phyloP scores from a whole-genome alignment of 805 yeast species.

The Candida stauntonica region DNA sequence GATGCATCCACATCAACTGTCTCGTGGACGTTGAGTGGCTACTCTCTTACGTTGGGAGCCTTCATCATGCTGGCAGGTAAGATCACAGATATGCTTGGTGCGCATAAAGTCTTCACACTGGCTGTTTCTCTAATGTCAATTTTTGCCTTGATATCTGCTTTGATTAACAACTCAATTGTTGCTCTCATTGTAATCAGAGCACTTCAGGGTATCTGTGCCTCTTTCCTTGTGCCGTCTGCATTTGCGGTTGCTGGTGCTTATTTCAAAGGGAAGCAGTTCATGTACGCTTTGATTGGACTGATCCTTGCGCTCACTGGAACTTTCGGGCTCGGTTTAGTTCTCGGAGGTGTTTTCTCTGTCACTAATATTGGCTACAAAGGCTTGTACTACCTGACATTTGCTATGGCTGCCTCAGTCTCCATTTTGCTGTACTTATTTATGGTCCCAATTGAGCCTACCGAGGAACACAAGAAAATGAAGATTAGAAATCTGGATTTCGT shows the following conservation, averaged over 20 bases:
- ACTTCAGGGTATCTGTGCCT: slow-evolving; percentile 41
- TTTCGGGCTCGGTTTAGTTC: slow-evolving; percentile 36
- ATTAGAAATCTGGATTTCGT: slow-evolving; percentile 31
- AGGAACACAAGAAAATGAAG: slow-evolving; percentile 15
- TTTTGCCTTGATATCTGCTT: slow-evolving; percentile 33
- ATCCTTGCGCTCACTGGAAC: slow-evolving; percentile 28
- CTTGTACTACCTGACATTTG: slow-evolving; percentile 36
- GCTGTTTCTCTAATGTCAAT: slow-evolving; percentile 27
- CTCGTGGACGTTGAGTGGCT: slow-evolving; percentile 40
- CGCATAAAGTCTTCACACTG: slow-evolving; percentile 28
- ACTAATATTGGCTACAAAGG: slow-evolving; percentile 38
- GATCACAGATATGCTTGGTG: slow-evolving; percentile 39
- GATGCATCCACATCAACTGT: slow-evolving; percentile 26
- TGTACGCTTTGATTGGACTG: slow-evolving; percentile 26
- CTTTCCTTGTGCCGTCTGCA: slow-evolving; percentile 37
- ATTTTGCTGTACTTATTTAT: slow-evolving; percentile 27
- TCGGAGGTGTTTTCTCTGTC: slow-evolving; percentile 42
- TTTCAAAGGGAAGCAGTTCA: slow-evolving; percentile 28
- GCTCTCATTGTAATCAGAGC: slow-evolving; percentile 40
- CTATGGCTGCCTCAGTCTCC: slow-evolving; percentile 22
- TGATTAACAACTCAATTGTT: slow-evolving; percentile 30
- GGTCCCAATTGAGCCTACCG: slow-evolving; percentile 28
- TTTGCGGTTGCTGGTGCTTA: slow-evolving; percentile 31
- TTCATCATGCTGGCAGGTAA: slow-evolving; percentile 41
- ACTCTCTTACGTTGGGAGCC: slow-evolving; percentile 41